phyloP scores from a whole-genome alignment of 352 stramenopile genomes.

The Blastocystis sp. region DNA sequence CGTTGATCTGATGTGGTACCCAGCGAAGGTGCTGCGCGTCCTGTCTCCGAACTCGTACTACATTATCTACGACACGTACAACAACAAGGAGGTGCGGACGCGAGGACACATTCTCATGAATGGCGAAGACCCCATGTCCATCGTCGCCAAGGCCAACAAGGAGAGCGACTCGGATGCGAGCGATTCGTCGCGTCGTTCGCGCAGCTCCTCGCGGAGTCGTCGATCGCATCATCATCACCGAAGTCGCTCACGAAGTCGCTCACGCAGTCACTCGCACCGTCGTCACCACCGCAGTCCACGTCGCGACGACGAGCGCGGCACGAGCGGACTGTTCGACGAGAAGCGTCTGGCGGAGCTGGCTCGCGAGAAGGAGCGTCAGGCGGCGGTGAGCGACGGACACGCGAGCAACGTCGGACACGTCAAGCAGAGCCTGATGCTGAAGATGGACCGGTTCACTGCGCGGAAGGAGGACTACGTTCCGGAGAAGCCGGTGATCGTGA shows the following conservation, averaged over 20 bases:
- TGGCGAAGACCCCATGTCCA: slow-evolving; percentile 28
- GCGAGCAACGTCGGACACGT: slow-evolving; percentile 31
- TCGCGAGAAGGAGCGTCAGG: slow-evolving; percentile 33
- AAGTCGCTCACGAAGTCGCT: slow-evolving; percentile 2
- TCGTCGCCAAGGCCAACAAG: no score
- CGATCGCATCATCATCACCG: background rate
- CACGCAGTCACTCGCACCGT: background rate
- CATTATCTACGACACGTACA: slow-evolving; percentile 49
- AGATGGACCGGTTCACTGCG: slow-evolving; percentile 55
- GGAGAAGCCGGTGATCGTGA: slow-evolving; percentile 55
- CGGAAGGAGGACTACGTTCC: slow-evolving; percentile 16
- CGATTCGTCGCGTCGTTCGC: background rate
- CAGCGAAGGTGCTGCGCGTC: slow-evolving; percentile 24
- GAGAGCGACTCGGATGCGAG: background rate
- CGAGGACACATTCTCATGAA: slow-evolving; percentile 39
- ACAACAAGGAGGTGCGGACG: slow-evolving; percentile 42
- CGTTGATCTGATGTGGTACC: slow-evolving; percentile 65
- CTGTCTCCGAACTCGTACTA: background rate
- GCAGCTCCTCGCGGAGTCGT: background rate
- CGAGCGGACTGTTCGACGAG: slow-evolving; percentile 40
- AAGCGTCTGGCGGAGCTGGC: slow-evolving; percentile 22
- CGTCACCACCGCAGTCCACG: background rate
- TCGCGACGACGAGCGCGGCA: background rate
- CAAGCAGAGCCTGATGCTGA: slow-evolving; percentile 43
- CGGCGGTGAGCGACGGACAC: background rate